Conservation (phyloP, 345 rosid genomes). For the Rhodomyrtus tomentosa region DNA sequence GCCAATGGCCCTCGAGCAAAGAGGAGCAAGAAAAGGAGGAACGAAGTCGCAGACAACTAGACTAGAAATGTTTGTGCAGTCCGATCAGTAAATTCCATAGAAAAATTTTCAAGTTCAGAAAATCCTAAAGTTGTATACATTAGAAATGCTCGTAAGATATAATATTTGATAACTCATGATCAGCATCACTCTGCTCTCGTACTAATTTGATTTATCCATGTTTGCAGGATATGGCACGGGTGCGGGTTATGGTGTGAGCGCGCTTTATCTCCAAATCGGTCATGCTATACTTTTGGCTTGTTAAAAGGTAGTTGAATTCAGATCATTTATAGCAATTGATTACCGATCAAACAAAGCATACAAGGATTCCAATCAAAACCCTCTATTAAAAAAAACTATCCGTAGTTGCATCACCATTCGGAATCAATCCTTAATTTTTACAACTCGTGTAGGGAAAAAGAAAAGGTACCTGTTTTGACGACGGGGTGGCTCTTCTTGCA, state of each 20-base stretch:
- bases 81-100: neutral
- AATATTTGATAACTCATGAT: neutral
- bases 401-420: too few species aligned
- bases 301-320: neutral
- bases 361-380: neutral
- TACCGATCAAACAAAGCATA: neutral
- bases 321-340: neutral
- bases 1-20: neutral
- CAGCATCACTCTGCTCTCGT: neutral
- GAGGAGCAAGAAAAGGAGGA: neutral
- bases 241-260: neutral
- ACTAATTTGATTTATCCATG: neutral
- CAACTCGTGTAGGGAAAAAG: neutral
- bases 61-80: neutral
- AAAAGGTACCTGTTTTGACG: constrained; percentile 70
- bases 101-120: neutral
- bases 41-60: neutral
- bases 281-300: neutral
- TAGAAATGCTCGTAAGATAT: neutral
- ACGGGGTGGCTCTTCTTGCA: constrained; percentile 99
- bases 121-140: neutral
- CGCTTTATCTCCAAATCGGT: neutral
- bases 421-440: too few species aligned
- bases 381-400: neutral
- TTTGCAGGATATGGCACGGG: neutral